A percentile compares a stretch with the other conserved stretches of the same genome.
Evolutionary conservation across 495 filamentous ascomycete species (phyloP).

Genomic region (Talaromyces wortmannii): DNA sequence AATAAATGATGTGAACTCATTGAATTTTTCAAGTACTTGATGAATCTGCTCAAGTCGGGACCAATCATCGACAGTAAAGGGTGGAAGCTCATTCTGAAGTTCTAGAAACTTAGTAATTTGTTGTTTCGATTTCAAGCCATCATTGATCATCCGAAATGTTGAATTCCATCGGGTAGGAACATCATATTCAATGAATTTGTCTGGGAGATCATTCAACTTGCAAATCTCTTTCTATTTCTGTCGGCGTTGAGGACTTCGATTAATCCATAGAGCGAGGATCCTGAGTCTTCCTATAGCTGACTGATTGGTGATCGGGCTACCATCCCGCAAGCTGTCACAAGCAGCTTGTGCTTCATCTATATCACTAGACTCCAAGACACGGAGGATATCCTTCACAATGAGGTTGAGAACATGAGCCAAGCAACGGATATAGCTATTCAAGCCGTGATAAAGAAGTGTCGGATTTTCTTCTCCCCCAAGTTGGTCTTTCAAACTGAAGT

Average conservation of each 20-base stretch:
- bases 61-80: constrained; percentile 3
- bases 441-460: background rate
- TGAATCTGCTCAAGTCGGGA: constrained; percentile 1
- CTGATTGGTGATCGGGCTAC: background rate
- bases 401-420: constrained; percentile 10
- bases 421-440: constrained; percentile 10
- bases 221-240: constrained; percentile 4
- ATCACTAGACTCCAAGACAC: background rate
- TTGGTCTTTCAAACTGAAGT: background rate
- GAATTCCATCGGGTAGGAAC: constrained; percentile 8
- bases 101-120: background rate
- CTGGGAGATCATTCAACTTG: background rate
- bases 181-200: constrained; percentile 8
- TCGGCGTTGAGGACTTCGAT: constrained; percentile 7
- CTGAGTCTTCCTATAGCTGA: constrained; percentile 5
- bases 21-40: background rate
- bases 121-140: background rate
- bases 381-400: constrained; percentile 10
- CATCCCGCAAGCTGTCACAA: background rate
- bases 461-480: background rate
- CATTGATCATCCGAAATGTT: constrained; percentile 4
- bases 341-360: background rate
- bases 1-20: constrained; percentile 4
- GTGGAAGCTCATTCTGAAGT: background rate
- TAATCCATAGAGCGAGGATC: constrained; percentile 9